Base-by-base conservation (phyloP, 805 yeast genomes). In the Kazachstania viticola region DNA sequence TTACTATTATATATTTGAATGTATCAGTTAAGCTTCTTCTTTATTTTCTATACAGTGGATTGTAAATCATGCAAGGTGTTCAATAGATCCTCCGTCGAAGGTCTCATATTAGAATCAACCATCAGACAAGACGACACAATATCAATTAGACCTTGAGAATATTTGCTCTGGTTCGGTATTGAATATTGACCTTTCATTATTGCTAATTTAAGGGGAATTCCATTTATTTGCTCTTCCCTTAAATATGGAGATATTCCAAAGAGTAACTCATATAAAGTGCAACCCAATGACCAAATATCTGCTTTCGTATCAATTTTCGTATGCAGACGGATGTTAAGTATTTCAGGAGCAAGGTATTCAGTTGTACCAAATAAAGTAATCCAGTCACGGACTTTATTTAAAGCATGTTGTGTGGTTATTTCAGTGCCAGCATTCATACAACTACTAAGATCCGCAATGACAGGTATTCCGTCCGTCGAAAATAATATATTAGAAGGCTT, bases 201-300 rank as follows among this genome's bases (percentile, higher is more conserved):
- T 4, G 94, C 94, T 43, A 84, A 62, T 31, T 67, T 73, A 42
- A 85, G 62, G 41, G 78, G 80, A 4, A 93, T 95, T 12, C 96
- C 96, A 36, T 75, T 72, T 25, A 78, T 75, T 28, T 71, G 66
- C 46, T 83, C 91, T 51, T 80, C 76, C 49, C 82, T 67, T 50
- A 85, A 95, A 53, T 87, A 87, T 1, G 97, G 97, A 4, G 94
- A 80, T 19, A 66, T 65, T 0, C 79, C 79, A 58, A 80, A 87
- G 54, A 88, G 65, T 41, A 82, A 58, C 1, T 85, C 73, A 54
- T 81, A 87, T 13, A 84, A 51, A 1, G 84, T 64, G 48, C 95
- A 84, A 0, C 97, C 97, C 18, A 87, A 55, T 3, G 94, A 79
- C 97, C 97, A 87, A 17, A 88, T 72, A 54, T 87, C 97, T 4